These are phyloP conservation scores for Lachancea mirantina DNA, from an alignment of 805 yeast species.

Conservation along the genomic window DNA sequence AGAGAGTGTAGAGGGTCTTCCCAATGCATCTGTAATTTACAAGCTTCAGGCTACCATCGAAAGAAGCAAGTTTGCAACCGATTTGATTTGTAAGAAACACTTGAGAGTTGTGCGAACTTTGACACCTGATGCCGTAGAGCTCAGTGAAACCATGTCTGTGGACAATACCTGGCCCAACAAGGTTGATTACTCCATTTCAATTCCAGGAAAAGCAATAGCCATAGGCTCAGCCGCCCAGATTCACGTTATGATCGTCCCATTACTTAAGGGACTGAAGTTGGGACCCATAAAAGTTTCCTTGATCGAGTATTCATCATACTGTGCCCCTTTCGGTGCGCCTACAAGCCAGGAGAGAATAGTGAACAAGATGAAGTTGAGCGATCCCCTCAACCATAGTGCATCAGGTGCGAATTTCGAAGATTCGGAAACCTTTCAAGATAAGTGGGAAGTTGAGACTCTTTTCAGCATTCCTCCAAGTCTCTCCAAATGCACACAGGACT, in stretches of 20 bases:
- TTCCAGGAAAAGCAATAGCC: slow-evolving; percentile 84
- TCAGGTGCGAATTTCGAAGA: slow-evolving; percentile 23
- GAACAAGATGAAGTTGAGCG: slow-evolving; percentile 41
- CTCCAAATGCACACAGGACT: slow-evolving; percentile 78
- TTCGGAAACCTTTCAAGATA: slow-evolving; percentile 37
- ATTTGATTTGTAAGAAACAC: slow-evolving; percentile 59
- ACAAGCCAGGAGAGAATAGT: slow-evolving; percentile 59
- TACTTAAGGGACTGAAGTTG: slow-evolving; percentile 68
- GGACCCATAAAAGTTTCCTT: slow-evolving; percentile 68
- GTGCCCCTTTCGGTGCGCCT: slow-evolving; percentile 51
- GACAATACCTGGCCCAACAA: slow-evolving; percentile 95
- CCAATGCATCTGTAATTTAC: slow-evolving; percentile 68
- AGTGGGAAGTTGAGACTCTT: slow-evolving; percentile 65
- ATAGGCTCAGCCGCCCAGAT: slow-evolving; percentile 76
- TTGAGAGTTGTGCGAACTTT: slow-evolving; percentile 79
- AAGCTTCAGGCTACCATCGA: slow-evolving; percentile 74
- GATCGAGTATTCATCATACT: slow-evolving; percentile 58
- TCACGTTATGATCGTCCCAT: slow-evolving; percentile 65
- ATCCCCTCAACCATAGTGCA: slow-evolving; percentile 34
- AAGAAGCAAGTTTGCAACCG: slow-evolving; percentile 67
- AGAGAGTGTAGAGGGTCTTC: slow-evolving; percentile 86
- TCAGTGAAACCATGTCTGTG: slow-evolving; percentile 86
- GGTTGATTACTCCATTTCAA: slow-evolving; percentile 80
- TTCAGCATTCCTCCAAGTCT: slow-evolving; percentile 67
- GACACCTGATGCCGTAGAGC: slow-evolving; percentile 79